A percentile compares a stretch with the other conserved stretches of the same genome.
Conservation (phyloP, 352 stramenopile species). For the Phytophthora sansomeana region DNA sequence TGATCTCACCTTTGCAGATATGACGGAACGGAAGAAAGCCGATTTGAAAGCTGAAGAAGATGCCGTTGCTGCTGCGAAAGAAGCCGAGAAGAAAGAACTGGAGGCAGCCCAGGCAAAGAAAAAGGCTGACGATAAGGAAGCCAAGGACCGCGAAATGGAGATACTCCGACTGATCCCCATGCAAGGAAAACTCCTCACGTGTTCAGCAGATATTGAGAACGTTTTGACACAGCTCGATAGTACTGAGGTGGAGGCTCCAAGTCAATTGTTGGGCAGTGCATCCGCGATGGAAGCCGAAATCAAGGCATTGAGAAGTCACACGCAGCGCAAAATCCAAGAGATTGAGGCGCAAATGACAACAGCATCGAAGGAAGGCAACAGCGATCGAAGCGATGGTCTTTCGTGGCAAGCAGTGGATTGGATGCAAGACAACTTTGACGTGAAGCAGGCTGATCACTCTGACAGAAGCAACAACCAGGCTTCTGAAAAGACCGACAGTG, state of each 20-base stretch:
- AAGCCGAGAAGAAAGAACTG: conserved; percentile 49
- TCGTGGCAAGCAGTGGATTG: conserved; percentile 36
- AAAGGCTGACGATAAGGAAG: conserved; percentile 35
- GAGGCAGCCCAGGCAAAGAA: conserved; percentile 51
- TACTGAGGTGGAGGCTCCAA: conserved; percentile 3
- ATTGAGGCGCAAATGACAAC: conserved; percentile 42
- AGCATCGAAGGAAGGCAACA: background rate
- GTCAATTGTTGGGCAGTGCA: background rate
- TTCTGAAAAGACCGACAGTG: background rate
- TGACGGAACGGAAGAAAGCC: conserved; percentile 40
- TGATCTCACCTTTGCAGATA: conserved; percentile 49
- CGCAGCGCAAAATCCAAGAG: conserved; percentile 32
- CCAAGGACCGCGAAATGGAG: conserved; percentile 47
- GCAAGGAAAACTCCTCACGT: conserved; percentile 51
- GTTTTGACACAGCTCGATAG: conserved; percentile 50
- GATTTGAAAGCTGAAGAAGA: conserved; percentile 48
- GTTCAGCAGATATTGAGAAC: conserved; percentile 53
- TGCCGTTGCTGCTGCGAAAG: conserved; percentile 36
- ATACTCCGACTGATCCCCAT: conserved; percentile 58
- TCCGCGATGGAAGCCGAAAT: conserved; percentile 27
- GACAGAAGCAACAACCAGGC: background rate
- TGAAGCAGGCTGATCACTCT: background rate
- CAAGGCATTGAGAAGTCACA: conserved; percentile 24
- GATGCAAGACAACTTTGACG: conserved; percentile 30
- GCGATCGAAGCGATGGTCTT: background rate